These are phyloP conservation scores for Suillus decipiens DNA, from an alignment of 768 basidiomycete species.

Conservation along the genomic window DNA sequence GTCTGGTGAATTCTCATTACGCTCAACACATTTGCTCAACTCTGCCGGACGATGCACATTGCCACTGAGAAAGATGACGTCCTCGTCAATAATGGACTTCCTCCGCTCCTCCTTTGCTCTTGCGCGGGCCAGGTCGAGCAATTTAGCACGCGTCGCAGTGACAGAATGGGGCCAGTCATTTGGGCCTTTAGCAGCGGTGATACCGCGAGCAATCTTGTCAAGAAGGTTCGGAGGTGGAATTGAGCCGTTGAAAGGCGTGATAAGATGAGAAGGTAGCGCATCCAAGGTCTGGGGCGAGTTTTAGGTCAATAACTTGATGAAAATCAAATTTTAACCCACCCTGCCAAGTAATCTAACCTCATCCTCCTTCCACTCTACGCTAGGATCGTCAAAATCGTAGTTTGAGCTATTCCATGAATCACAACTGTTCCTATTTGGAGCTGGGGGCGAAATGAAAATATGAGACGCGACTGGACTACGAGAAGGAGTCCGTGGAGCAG, in stretches of 20 bases:
- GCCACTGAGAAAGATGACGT: slow-evolving; percentile 28
- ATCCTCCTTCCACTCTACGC: slow-evolving; percentile 75
- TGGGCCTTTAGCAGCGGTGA: slow-evolving; percentile 73
- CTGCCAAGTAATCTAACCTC: slow-evolving; percentile 67
- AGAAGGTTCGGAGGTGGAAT: slow-evolving; percentile 85
- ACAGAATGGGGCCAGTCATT: slow-evolving; percentile 82
- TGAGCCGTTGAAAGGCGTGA: slow-evolving; percentile 84
- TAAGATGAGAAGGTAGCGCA: slow-evolving; percentile 78
- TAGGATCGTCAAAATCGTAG: slow-evolving; percentile 58
- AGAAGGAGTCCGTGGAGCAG: slow-evolving; percentile 61
- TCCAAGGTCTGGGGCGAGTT: slow-evolving; percentile 64
- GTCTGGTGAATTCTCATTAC: slow-evolving; percentile 32
- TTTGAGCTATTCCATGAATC: slow-evolving; percentile 88
- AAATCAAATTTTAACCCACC: slow-evolving; percentile 42
- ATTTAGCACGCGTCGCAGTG: slow-evolving; percentile 79
- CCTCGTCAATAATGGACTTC: slow-evolving; percentile 49
- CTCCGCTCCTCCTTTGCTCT: slow-evolving; percentile 58
- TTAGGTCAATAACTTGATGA: background rate
- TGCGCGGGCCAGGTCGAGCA: slow-evolving; percentile 73
- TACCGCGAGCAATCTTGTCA: slow-evolving; percentile 82
- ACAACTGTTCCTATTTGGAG: slow-evolving; percentile 61
- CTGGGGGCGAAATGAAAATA: slow-evolving; percentile 46
- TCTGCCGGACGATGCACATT: slow-evolving; percentile 7
- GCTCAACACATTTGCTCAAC: background rate
- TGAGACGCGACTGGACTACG: slow-evolving; percentile 56